These are phyloP conservation scores for Lecanicillium sp. DNA, from an alignment of 2,329 filamentous ascomycete species.

Conservation along the genomic window DNA sequence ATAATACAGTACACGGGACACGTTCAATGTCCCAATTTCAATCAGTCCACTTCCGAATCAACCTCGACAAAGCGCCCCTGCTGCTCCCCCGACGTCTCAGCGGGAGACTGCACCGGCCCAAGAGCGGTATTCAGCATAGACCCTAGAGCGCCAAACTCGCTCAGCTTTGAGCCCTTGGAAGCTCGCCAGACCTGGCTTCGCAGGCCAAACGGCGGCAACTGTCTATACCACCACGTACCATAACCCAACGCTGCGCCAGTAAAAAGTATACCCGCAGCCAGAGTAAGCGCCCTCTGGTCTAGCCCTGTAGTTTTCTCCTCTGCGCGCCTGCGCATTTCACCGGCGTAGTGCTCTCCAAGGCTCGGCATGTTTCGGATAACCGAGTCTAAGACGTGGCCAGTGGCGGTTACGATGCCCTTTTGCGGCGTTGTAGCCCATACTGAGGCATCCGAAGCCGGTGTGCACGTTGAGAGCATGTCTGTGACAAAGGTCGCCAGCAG, in stretches of 20 bases:
- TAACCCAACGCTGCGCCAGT: slow-evolving; percentile 31
- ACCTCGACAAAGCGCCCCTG: slow-evolving; percentile 24
- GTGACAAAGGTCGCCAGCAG: slow-evolving; percentile 23
- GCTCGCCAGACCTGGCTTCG: slow-evolving; percentile 33
- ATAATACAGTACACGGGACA: not conserved
- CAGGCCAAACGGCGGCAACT: slow-evolving; percentile 36
- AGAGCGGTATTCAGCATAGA: slow-evolving; percentile 31
- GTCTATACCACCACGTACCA: slow-evolving; percentile 29
- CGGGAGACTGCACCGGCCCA: slow-evolving; percentile 16
- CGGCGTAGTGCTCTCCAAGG: slow-evolving; percentile 25
- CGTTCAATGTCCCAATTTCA: slow-evolving; percentile 1
- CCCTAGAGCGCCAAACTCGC: slow-evolving; percentile 38
- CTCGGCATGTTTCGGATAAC: slow-evolving; percentile 25
- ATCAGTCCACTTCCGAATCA: slow-evolving; percentile 27
- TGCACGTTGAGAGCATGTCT: slow-evolving; percentile 16
- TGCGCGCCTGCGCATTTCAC: slow-evolving; percentile 27
- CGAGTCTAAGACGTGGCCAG: slow-evolving; percentile 24
- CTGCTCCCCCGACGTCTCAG: slow-evolving; percentile 10
- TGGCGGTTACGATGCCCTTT: slow-evolving; percentile 15
- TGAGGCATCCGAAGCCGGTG: slow-evolving; percentile 14
- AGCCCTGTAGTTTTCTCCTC: slow-evolving; percentile 23
- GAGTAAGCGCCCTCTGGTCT: slow-evolving; percentile 22
- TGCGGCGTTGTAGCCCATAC: slow-evolving; percentile 18
- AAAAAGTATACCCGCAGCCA: slow-evolving; percentile 24
- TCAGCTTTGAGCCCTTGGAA: slow-evolving; percentile 23